Evolutionary conservation across 2,329 filamentous ascomycete genomes (phyloP).

Genomic region (Xylariaceae sp.): DNA sequence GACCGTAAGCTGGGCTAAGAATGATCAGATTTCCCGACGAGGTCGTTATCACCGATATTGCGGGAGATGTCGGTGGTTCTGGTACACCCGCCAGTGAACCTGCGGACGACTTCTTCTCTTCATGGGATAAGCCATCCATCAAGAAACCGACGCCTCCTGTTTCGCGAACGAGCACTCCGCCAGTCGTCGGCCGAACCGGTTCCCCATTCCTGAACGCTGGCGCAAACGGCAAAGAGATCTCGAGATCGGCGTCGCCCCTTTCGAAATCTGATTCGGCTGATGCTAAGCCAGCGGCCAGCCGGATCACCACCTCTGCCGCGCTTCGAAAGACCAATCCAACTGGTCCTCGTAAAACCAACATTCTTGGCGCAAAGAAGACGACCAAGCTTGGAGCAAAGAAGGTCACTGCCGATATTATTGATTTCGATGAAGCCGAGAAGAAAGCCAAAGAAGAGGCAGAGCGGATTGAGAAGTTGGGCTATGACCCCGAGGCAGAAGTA

Average conservation of each 20-base stretch:
- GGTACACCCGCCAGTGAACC: slow-evolving; percentile 77
- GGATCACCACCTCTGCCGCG: slow-evolving; percentile 73
- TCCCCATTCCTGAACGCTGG: slow-evolving; percentile 87
- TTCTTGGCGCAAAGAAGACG: slow-evolving; percentile 80
- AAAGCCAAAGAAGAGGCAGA: slow-evolving; percentile 97
- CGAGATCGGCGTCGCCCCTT: slow-evolving; percentile 82
- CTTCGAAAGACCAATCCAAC: slow-evolving; percentile 69
- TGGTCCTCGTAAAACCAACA: slow-evolving; percentile 73
- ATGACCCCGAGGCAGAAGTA: slow-evolving; percentile 85
- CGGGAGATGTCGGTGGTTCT: slow-evolving; percentile 56
- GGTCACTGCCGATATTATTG: slow-evolving; percentile 72
- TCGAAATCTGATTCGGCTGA: slow-evolving; percentile 55
- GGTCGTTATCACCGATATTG: slow-evolving; percentile 76
- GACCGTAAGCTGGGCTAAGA: neutral
- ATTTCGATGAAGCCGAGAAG: slow-evolving; percentile 96
- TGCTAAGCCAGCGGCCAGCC: slow-evolving; percentile 59
- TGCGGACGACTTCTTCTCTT: slow-evolving; percentile 96
- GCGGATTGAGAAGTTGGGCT: slow-evolving; percentile 90
- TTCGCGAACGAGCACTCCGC: slow-evolving; percentile 83
- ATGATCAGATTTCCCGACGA: slow-evolving; percentile 69
- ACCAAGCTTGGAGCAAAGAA: slow-evolving; percentile 93
- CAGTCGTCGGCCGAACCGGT: slow-evolving; percentile 71
- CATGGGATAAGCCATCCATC: slow-evolving; percentile 96
- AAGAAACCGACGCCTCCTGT: slow-evolving; percentile 93
- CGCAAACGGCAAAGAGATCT: slow-evolving; percentile 65